Evolutionary conservation across 2,329 filamentous ascomycete species (phyloP).

Genomic region (Setomelanomma holmii): DNA sequence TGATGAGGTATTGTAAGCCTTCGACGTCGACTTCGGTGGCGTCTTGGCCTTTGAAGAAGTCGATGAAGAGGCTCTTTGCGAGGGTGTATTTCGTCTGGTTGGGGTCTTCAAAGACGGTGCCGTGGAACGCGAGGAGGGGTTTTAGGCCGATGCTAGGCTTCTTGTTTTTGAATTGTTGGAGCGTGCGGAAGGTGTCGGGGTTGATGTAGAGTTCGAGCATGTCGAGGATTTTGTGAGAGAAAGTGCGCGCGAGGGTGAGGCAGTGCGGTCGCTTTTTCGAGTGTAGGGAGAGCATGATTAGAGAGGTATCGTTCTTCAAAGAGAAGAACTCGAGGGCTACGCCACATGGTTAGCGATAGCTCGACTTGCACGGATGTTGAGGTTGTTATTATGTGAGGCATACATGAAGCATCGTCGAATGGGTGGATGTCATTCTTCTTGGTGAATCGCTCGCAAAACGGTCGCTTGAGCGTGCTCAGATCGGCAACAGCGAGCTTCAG

Average conservation of each 20-base stretch:
- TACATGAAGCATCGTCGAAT: constrained; percentile 81
- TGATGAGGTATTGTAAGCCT: constrained; percentile 89
- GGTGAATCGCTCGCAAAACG: constrained; percentile 86
- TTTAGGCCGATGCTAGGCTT: constrained; percentile 77
- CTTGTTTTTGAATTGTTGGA: constrained; percentile 74
- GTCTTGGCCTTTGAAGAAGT: constrained; percentile 88
- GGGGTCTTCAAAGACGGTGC: constrained; percentile 84
- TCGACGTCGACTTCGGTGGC: constrained; percentile 89
- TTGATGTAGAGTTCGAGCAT: constrained; percentile 93
- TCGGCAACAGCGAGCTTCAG: constrained; percentile 85
- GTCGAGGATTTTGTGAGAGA: constrained; percentile 86
- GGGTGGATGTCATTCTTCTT: constrained; percentile 98
- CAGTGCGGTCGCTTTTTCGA: constrained; percentile 96
- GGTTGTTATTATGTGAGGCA: neutral
- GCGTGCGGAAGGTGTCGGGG: constrained; percentile 71
- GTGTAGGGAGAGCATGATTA: constrained; percentile 83
- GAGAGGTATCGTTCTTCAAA: constrained; percentile 90
- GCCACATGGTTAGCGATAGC: neutral
- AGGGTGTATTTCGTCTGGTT: constrained; percentile 81
- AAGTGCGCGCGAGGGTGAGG: constrained; percentile 82
- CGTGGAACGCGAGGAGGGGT: constrained; percentile 90
- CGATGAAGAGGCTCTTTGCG: constrained; percentile 84
- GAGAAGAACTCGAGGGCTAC: constrained; percentile 86
- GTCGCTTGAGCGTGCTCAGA: constrained; percentile 82
- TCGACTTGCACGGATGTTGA: neutral